Percentiles rank a stretch among this genome's conserved stretches.
These are phyloP conservation scores for Fagopyrum homotropicum DNA, from an alignment of 148 eudicot genomes.

Conservation along the genomic window DNA sequence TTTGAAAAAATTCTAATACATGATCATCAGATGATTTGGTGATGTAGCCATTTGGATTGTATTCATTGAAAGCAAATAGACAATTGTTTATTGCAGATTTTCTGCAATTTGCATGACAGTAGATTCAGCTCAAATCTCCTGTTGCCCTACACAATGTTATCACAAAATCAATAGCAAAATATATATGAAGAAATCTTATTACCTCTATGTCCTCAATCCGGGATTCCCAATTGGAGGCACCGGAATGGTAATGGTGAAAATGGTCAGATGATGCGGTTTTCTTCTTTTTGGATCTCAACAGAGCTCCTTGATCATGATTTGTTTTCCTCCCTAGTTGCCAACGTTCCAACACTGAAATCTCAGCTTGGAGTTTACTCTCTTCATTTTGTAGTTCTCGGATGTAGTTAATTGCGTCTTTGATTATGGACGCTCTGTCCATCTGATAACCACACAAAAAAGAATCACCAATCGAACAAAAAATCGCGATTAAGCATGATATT, in stretches of 20 bases:
- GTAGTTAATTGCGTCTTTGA: neutral
- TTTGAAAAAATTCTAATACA: neutral
- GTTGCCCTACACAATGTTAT: too few relatives aligned
- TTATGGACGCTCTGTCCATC: neutral
- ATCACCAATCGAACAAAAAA: neutral
- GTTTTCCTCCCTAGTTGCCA: neutral
- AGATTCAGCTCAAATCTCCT: too few relatives aligned
- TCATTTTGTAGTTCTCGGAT: neutral
- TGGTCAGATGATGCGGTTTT: neutral
- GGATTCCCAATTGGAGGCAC: neutral
- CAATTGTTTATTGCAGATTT: neutral
- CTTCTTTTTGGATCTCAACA: slow-evolving; percentile 1
- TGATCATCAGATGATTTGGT: neutral
- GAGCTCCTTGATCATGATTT: neutral
- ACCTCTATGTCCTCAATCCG: slow-evolving; percentile 1
- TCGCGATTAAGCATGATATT: neutral
- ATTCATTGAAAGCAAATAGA: neutral
- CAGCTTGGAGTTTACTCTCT: neutral
- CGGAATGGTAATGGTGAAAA: neutral
- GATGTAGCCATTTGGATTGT: neutral
- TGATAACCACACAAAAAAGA: neutral
- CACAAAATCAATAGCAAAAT: neutral
- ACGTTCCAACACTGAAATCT: neutral
- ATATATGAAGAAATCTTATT: neutral
- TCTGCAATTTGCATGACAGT: too few relatives aligned